These are phyloP conservation scores for Clausena lansium DNA, from an alignment of 345 rosid species.

Conservation along the genomic window DNA sequence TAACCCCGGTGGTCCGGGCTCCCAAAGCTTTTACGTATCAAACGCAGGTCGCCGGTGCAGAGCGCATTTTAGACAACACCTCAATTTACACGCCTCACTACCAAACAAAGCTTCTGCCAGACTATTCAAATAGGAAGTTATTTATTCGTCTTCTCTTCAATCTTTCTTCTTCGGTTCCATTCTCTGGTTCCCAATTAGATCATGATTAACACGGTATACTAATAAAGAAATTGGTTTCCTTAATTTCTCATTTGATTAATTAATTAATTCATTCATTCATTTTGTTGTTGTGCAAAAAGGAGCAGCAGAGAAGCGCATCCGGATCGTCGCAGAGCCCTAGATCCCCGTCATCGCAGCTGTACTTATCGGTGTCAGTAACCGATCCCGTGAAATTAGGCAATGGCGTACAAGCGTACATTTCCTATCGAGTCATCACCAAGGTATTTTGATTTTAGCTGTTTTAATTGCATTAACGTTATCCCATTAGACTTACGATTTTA, in stretches of 20 bases:
- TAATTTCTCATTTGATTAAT: neutral
- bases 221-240: neutral
- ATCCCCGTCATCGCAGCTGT: constrained; percentile 76
- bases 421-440: constrained; percentile 95
- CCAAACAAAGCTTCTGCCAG: neutral
- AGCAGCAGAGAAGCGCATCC: constrained; percentile 62
- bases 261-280: neutral
- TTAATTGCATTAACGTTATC: neutral
- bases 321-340: constrained; percentile 82
- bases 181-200: neutral
- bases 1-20: too few species aligned
- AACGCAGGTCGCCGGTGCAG: neutral
- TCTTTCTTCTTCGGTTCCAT: neutral
- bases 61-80: constrained; percentile 4
- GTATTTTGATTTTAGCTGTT: constrained; percentile 27
- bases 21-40: too few species aligned
- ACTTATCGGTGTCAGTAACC: constrained; percentile 68
- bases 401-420: constrained; percentile 95
- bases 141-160: neutral
- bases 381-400: constrained; percentile 98
- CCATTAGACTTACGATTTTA: neutral
- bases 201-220: constrained; percentile 24
- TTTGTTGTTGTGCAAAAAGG: constrained; percentile 31
- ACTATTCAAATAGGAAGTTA: neutral
- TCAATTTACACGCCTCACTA: neutral